A percentile compares a stretch with the other conserved stretches of the same genome.
Evolutionary conservation across 371 early-diverging fungal genomes (phyloP).

Genomic region (Paraphysoderma sedebokerense): DNA sequence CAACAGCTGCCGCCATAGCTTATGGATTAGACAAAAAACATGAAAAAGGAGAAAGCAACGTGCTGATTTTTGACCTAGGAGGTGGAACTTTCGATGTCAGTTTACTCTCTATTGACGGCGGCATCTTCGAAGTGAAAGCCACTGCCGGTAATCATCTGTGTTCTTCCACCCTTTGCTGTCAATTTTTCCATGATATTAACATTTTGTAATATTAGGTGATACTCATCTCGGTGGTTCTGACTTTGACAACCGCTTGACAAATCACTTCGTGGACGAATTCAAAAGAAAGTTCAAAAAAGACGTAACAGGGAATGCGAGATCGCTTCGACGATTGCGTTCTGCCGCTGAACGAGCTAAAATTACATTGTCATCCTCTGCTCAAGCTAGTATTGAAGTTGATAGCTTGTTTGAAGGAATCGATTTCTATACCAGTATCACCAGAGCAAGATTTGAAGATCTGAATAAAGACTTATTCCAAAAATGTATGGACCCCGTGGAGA

Average conservation of each 20-base stretch:
- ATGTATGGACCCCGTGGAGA: constrained; percentile 42
- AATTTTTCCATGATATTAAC: too few relatives aligned
- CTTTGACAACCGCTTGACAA: constrained; percentile 40
- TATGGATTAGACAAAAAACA: constrained; percentile 30
- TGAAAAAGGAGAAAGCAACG: constrained; percentile 24
- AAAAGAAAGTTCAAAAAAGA: constrained; percentile 33
- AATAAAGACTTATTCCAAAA: constrained; percentile 39
- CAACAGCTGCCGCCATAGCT: constrained; percentile 29
- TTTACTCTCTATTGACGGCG: constrained; percentile 39
- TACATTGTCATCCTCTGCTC: constrained; percentile 31
- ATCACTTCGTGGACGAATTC: constrained; percentile 29
- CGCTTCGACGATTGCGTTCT: constrained; percentile 39
- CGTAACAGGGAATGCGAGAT: constrained; percentile 25
- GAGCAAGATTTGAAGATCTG: constrained; percentile 47
- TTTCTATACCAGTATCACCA: constrained; percentile 35
- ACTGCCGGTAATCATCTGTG: too few relatives aligned
- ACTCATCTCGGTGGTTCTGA: constrained; percentile 60
- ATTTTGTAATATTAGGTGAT: too few relatives aligned
- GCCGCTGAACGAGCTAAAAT: constrained; percentile 45
- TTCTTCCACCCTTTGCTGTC: too few relatives aligned
- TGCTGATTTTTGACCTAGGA: constrained; percentile 50
- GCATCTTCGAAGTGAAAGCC: constrained; percentile 37
- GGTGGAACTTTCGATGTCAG: constrained; percentile 60
- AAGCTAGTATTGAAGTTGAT: constrained; percentile 35
- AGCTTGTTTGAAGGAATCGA: constrained; percentile 34